Percentiles rank a stretch among this genome's conserved stretches.
phyloP scores from a whole-genome alignment of 306 rosid genomes.

The Casuarina glauca region DNA sequence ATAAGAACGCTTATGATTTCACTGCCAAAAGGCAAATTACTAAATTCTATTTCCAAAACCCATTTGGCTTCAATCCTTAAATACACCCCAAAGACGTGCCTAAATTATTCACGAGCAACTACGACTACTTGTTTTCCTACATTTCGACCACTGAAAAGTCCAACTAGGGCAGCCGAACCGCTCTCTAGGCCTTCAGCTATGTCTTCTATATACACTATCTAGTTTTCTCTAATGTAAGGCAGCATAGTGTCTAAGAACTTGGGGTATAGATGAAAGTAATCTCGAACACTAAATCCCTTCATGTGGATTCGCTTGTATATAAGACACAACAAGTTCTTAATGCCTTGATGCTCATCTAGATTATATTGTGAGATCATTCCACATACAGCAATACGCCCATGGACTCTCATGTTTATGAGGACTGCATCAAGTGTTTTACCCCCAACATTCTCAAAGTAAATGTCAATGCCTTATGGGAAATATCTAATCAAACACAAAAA shows the following conservation, averaged over 20 bases:
- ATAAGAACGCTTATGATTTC: no score
- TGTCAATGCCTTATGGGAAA: slow-evolving; percentile 65
- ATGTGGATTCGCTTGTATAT: slow-evolving; percentile 39
- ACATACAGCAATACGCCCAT: slow-evolving; percentile 50
- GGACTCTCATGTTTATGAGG: slow-evolving; percentile 51
- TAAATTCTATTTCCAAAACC: no score
- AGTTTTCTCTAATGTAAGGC: not conserved
- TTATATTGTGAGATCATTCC: slow-evolving; percentile 69
- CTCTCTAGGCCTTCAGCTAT: no score
- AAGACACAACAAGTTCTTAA: slow-evolving; percentile 39
- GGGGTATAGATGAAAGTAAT: slow-evolving; percentile 27
- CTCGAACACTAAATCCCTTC: slow-evolving; percentile 47
- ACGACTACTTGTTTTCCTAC: slow-evolving; percentile 14
- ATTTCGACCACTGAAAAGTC: slow-evolving; percentile 19
- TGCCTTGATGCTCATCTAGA: slow-evolving; percentile 54
- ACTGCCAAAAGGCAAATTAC: no score
- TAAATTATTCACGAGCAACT: not conserved
- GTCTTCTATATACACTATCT: no score
- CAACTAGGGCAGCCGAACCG: slow-evolving; percentile 15
- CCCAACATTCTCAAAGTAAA: slow-evolving; percentile 76
- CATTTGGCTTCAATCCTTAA: no score
- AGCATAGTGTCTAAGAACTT: not conserved
- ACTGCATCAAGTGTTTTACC: slow-evolving; percentile 66
- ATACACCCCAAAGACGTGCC: no score
- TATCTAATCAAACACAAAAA: slow-evolving; percentile 22